Conservation (phyloP, 2,329 filamentous ascomycete genomes). For the Zymoseptoria tritici region DNA sequence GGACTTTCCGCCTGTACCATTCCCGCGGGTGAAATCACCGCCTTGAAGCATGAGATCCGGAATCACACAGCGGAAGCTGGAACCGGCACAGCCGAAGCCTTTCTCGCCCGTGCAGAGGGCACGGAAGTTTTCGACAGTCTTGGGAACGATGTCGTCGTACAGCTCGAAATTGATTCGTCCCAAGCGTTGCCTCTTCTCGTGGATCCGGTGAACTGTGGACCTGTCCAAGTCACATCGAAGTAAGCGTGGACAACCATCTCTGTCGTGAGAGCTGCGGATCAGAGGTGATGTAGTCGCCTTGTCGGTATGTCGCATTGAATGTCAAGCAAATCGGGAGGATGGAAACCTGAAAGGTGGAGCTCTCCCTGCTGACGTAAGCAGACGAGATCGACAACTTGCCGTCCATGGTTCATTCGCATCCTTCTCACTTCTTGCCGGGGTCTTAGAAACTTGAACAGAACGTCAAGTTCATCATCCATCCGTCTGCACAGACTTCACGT, state of each 20-base stretch:
- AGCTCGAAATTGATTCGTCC: conserved; percentile 86
- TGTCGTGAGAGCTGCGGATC: conserved; percentile 56
- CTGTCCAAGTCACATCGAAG: conserved; percentile 46
- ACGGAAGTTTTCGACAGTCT: conserved; percentile 95
- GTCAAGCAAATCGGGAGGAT: too few species aligned
- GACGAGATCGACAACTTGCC: too few species aligned
- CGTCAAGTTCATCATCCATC: too few species aligned
- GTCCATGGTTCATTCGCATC: too few species aligned
- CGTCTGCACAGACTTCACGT: neutral
- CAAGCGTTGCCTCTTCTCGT: conserved; percentile 38
- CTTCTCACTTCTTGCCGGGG: too few species aligned
- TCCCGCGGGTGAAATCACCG: conserved; percentile 46
- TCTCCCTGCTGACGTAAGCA: too few species aligned
- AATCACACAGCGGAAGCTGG: conserved; percentile 91
- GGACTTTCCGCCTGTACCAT: conserved; percentile 92
- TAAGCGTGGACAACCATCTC: conserved; percentile 70
- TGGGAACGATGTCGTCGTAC: conserved; percentile 77
- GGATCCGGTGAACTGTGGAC: conserved; percentile 49
- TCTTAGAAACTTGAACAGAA: too few species aligned
- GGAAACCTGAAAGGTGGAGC: too few species aligned
- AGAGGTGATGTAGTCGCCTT: conserved; percentile 27
- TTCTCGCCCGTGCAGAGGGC: conserved; percentile 93
- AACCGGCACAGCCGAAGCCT: conserved; percentile 72
- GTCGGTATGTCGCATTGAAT: too few species aligned
- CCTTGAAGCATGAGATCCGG: conserved; percentile 99